Conservation (phyloP, 2,329 filamentous ascomycete species). For the Beauveria brongniartii region DNA sequence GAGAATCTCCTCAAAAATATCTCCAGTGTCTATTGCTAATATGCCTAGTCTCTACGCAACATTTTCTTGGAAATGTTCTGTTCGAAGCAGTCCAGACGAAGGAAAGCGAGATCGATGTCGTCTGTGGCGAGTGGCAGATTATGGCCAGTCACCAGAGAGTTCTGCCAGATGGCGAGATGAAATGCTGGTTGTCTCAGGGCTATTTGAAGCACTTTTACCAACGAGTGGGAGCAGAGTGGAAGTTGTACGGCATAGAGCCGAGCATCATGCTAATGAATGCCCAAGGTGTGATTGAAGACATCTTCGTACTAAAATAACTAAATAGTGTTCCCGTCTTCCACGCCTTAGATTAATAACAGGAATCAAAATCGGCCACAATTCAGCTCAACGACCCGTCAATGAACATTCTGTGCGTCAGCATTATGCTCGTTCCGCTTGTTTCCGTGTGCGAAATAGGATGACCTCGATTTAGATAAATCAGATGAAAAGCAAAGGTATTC, state of each 20-base stretch:
- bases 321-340: too few relatives aligned
- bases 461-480: too few relatives aligned
- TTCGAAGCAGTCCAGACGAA: neutral
- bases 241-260: neutral
- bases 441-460: too few relatives aligned
- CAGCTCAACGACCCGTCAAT: too few relatives aligned
- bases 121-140: neutral
- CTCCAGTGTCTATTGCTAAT: neutral
- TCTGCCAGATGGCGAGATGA: neutral
- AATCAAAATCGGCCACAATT: too few relatives aligned
- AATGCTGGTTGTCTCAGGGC: neutral
- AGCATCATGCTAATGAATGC: neutral
- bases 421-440: too few relatives aligned
- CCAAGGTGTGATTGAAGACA: neutral
- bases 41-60: neutral
- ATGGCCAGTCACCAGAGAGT: neutral
- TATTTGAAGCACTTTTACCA: neutral
- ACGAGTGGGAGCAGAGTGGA: neutral
- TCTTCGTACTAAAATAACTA: neutral
- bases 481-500: too few relatives aligned
- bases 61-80: neutral
- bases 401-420: too few relatives aligned
- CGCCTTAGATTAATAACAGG: too few relatives aligned
- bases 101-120: neutral
- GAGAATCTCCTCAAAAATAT: neutral